Evolutionary conservation across 164 flowering plant species (phyloP), one percentile per base, ranked within the genome.

Genomic region (Liriodendron chinense): DNA sequence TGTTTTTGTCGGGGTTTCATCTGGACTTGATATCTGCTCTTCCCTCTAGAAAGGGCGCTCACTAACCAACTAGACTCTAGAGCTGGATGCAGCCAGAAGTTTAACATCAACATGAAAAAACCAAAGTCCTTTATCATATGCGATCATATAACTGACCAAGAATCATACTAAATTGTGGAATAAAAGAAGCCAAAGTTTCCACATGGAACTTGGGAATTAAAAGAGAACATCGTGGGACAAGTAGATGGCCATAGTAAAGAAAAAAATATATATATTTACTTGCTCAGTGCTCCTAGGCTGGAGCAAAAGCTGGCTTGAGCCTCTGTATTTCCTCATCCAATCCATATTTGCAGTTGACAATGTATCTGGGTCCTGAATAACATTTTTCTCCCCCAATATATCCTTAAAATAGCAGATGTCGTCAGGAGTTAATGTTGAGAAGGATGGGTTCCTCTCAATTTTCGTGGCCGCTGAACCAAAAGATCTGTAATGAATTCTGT

Each of bases 251-350:
- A 34, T 34, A 34, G 43, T 34, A 34, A 34, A 34, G 43, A 34
- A 34, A 34, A 34, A 34, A 34, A 34, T 2, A 34, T 2, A 34
- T 34, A 71, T 28, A 56, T 64, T 23, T 79, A 95, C 99, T 94
- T 96, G 94, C 49, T 91, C 83, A 66, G 97, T 86, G 87, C 70
- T 90, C 75, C 85, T 84, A 63, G 99, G 99, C 72, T 80, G 90
- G 43, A 96, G 90, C 86, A 93, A 78, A 71, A 96, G 91, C 87
- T 89, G 90, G 79, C 99, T 93, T 24, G 93, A 88, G 70, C 99
- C 99, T 78, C 81, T 87, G 78, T 88, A 90, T 76, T 96, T 93
- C 22, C 79, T 71, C 98, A 92, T 88, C 97, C 99, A 96, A 89
- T 92, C 98, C 9, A 81, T 81, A 80, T 96, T 96, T 47, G 96